phyloP scores from a whole-genome alignment of 2,329 filamentous ascomycete genomes.

The Lasiodiplodia citricola region DNA sequence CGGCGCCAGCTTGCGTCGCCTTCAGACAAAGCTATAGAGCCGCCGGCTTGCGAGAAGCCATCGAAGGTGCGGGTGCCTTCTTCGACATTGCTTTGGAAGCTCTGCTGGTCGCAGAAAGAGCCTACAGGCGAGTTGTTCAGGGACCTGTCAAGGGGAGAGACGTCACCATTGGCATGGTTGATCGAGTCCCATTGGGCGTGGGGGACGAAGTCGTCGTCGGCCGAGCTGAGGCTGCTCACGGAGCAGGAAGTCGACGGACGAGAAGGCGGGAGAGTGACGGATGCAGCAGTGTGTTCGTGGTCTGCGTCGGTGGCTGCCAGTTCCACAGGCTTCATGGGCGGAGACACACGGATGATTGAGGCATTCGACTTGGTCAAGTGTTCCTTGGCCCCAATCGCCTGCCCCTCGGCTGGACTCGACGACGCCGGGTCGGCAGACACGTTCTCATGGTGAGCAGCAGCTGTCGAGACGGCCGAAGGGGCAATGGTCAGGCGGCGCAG shows the following conservation, averaged over 20 bases:
- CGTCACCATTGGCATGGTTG: constrained; percentile 4
- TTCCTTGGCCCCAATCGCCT: constrained; percentile 12
- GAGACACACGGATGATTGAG: constrained; percentile 8
- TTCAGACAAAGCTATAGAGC: constrained; percentile 5
- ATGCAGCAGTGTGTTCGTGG: background rate
- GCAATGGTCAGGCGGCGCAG: constrained; percentile 15
- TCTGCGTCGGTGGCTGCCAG: background rate
- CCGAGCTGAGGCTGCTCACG: constrained; percentile 13
- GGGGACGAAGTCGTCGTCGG: background rate
- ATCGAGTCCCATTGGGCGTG: constrained; percentile 12
- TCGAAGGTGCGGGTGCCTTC: background rate
- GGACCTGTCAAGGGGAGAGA: constrained; percentile 10
- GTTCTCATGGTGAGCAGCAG: constrained; percentile 13
- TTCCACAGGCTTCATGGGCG: background rate
- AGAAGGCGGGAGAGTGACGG: constrained; percentile 5
- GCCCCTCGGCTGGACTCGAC: background rate
- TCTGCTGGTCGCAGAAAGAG: constrained; percentile 2
- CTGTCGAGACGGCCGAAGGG: constrained; percentile 10
- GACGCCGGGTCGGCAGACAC: constrained; percentile 8
- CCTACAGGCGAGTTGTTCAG: background rate
- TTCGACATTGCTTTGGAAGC: background rate
- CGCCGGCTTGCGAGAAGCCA: background rate
- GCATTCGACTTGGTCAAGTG: constrained; percentile 16
- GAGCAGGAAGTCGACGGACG: constrained; percentile 10
- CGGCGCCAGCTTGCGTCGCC: constrained; percentile 15